Percentiles rank a stretch among this genome's conserved stretches.
phyloP scores from a whole-genome alignment of 192 early-diverging fungal genomes.

The Geranomyces variabilis region DNA sequence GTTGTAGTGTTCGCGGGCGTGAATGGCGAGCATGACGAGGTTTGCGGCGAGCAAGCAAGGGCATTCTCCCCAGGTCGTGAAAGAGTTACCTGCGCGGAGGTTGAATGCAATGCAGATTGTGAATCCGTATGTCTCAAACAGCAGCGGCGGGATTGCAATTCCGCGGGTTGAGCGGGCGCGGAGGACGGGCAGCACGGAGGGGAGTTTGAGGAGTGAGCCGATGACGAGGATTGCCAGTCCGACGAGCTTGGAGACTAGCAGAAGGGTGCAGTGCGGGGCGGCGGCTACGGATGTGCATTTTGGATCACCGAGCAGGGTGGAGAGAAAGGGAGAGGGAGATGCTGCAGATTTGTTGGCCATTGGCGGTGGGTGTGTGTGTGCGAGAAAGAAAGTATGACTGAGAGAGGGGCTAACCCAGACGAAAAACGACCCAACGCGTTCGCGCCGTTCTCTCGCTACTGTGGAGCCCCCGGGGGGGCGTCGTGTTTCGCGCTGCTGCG shows the following conservation, averaged over 20 bases:
- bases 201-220: constrained; percentile 30
- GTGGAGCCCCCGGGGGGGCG: no score
- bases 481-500: no score
- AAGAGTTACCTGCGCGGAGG: constrained; percentile 19
- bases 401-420: no score
- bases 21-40: constrained; percentile 16
- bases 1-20: neutral
- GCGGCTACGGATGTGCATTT: neutral
- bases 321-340: no score
- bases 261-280: constrained; percentile 15
- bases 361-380: no score
- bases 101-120: constrained; percentile 28
- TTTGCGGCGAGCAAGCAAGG: constrained; percentile 18
- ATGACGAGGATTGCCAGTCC: constrained; percentile 24
- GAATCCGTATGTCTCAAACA: constrained; percentile 28
- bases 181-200: constrained; percentile 28
- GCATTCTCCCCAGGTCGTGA: constrained; percentile 31
- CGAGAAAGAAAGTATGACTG: no score
- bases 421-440: no score
- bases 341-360: no score
- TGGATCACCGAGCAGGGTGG: neutral
- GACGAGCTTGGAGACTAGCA: constrained; percentile 26
- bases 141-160: constrained; percentile 17
- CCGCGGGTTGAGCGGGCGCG: constrained; percentile 19
- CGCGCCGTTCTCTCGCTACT: no score